Base-by-base conservation (phyloP, 257 asterid species). In the Ballota nigra region DNA sequence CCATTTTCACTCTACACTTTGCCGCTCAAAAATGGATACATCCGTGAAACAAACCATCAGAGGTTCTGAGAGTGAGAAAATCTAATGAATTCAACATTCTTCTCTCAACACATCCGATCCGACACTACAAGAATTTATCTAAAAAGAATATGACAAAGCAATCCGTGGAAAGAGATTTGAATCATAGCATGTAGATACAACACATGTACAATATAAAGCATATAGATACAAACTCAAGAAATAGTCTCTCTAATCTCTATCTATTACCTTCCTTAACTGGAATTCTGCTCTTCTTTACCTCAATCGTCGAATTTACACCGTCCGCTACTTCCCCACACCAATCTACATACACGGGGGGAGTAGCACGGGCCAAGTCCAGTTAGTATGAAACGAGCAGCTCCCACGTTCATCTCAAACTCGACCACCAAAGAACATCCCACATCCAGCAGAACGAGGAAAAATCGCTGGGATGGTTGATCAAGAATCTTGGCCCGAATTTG, bases 361-460 rank as follows among this genome's bases (percentile, higher is more conserved):
- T 18, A 33, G 26, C 47, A 9, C 38, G 1, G 9, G 40, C 28
- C 67, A 28, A 68, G 43, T 68, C 70, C 18, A 31, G 26, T 51
- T 63, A 26, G 29, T 20, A 62, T 47, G 72, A 69, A 55, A 22
- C 57, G n/a, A 55, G 69, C 16, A 24, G 31, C 4, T 1, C 61
- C 52, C 41, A 26, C 26, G 59, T 36, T 47, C 22, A 47, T 7
- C 6, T 52, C 38, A 41, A 28, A 53, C 28, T 16, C 43, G 20
- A 23, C 33, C 45, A 22, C 62, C 64, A 22, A 52, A 3, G 23
- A 11, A 58, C 45, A 36, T 26, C 38, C 61, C 74, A 72, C 56
- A 13, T 53, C 84, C 89, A 81, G 86, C 84, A 66, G 68, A 73
- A 62, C 2, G 40, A 22, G 70, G 82, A 79, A 89, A 81, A 82